Evolutionary conservation across 345 rosid species (phyloP), one percentile per base, ranked within the genome.

Genomic region (Eucalyptus cloeziana): DNA sequence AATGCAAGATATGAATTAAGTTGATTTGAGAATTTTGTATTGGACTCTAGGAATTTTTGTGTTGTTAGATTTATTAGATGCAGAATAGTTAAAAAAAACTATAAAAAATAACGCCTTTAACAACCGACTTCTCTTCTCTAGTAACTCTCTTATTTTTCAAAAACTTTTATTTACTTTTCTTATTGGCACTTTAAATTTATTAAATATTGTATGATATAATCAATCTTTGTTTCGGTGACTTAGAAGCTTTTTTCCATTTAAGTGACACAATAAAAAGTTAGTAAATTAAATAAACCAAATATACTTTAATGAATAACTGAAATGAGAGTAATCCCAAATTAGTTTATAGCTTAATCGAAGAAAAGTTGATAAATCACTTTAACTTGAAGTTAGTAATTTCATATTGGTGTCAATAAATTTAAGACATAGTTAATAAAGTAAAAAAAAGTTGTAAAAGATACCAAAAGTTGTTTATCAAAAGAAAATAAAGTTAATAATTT

Each of bases 61-160:
- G 60, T 37, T 27, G 76, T 69, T 5, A 91, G 90, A 22, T 89
- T 91, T 7, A 91, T 91, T 52, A 91, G 87, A 52, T 91, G 92
- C 51, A 76, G 89, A 4, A 88, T 92, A 24, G 89, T 91, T 9
- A 93, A 50, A 13, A 93, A 92, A 76, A 92, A 52, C 64, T 25
- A 10, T 58, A 25, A 58, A 58, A 58, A 30, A 7, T 30, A 30
- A 13, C 17, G 33, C 52, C 33, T 62, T 27, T 30, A 62, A 62
- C n/a, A 13, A 62, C 69, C 69, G 15, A 30, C 33, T 62, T 62
- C 69, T 27, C 69, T 62, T 62, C 69, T 62, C 69, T 30, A 6
- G 33, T 30, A 30, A 62, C n/a, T 62, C 69, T 62, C 69, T 10
- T 62, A 13, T 62, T 12, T 54, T 60, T 27, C 12, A 25, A 25